Percentiles rank a stretch among this genome's conserved stretches.
These are phyloP conservation scores for Penicillium steckii DNA, from an alignment of 495 filamentous ascomycete genomes.

Conservation along the genomic window DNA sequence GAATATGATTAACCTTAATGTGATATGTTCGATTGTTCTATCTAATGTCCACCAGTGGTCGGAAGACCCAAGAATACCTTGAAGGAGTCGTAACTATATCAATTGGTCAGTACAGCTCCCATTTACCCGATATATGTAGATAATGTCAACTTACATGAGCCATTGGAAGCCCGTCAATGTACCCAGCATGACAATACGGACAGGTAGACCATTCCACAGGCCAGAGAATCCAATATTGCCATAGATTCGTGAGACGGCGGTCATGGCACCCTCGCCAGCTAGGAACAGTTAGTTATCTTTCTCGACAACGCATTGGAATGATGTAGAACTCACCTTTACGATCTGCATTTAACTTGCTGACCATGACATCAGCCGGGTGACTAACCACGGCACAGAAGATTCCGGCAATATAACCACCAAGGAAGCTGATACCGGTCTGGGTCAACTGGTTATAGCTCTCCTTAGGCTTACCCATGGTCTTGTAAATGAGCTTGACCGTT, in stretches of 20 bases:
- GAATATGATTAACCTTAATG: not conserved
- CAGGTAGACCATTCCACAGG: constrained; percentile 67
- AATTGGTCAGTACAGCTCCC: constrained; percentile 11
- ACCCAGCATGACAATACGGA: constrained; percentile 65
- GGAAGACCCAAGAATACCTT: constrained; percentile 69
- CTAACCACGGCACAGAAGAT: constrained; percentile 66
- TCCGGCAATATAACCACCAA: constrained; percentile 71
- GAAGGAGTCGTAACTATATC: constrained; percentile 64
- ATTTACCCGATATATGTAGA: not conserved
- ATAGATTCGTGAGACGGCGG: constrained; percentile 65
- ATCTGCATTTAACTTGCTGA: constrained; percentile 67
- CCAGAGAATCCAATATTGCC: constrained; percentile 69
- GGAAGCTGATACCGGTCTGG: constrained; percentile 68
- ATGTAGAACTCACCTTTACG: constrained; percentile 49
- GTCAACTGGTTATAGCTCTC: constrained; percentile 58
- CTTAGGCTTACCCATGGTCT: constrained; percentile 62
- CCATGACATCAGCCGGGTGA: constrained; percentile 71
- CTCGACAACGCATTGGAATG: not conserved
- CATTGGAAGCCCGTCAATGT: constrained; percentile 72
- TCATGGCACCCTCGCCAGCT: constrained; percentile 62
- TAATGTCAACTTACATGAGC: constrained; percentile 58
- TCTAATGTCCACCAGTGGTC: constrained; percentile 62
- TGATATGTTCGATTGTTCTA: constrained; percentile 3
- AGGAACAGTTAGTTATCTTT: constrained; percentile 12
- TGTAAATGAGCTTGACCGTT: constrained; percentile 63